A percentile compares a stretch with the other conserved stretches of the same genome.
Conservation (phyloP, 257 asterid species). For the Ilex asprella region DNA sequence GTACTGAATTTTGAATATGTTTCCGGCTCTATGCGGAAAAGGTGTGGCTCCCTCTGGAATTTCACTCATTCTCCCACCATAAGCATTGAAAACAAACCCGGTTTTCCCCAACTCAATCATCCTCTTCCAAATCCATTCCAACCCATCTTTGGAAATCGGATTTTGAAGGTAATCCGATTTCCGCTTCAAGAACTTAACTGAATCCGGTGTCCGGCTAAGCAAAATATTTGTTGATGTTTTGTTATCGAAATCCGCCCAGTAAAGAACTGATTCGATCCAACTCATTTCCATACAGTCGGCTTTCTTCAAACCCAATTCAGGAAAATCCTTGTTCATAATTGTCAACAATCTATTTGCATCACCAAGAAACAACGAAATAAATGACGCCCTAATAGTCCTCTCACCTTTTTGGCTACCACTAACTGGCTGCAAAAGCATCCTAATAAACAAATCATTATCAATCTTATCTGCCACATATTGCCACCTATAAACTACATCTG, state of each 20-base stretch:
- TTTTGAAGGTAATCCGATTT: conserved; percentile 34
- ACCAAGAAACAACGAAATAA: conserved; percentile 29
- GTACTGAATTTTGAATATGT: conserved; percentile 35
- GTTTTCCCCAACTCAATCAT: conserved; percentile 12
- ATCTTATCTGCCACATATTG: not conserved
- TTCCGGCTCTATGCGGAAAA: conserved; percentile 39
- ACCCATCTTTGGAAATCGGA: conserved; percentile 13
- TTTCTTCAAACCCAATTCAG: conserved; percentile 22
- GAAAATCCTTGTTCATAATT: conserved; percentile 9
- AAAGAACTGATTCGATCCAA: conserved; percentile 28
- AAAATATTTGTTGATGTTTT: conserved; percentile 12
- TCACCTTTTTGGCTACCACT: not conserved
- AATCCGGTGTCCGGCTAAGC: conserved; percentile 11
- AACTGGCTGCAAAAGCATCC: not conserved
- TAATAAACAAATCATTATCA: not conserved
- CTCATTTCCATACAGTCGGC: conserved; percentile 30
- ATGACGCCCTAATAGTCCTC: conserved; percentile 7
- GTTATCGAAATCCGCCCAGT: conserved; percentile 22
- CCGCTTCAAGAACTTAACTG: conserved; percentile 13
- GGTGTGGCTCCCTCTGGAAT: conserved; percentile 17
- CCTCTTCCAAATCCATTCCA: conserved; percentile 18
- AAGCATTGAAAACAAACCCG: conserved; percentile 28
- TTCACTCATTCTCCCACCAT: conserved; percentile 34
- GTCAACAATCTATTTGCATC: conserved; percentile 7
- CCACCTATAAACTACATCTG: not conserved